These are phyloP conservation scores for Curvularia sp. DNA, from an alignment of 2,329 filamentous ascomycete genomes.

Conservation along the genomic window DNA sequence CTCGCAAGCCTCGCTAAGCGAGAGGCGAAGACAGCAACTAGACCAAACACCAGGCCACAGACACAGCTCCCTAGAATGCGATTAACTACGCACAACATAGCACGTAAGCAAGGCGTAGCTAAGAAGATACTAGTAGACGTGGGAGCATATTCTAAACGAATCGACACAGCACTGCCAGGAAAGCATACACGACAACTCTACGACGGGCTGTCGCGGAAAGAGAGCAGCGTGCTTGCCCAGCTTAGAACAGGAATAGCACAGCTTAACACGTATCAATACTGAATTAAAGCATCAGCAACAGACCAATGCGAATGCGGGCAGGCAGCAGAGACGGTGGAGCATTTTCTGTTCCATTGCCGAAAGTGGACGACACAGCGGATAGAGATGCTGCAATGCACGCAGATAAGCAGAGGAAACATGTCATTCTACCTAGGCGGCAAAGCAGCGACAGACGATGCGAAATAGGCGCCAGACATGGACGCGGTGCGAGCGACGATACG, in stretches of 20 bases:
- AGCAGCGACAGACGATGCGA: constrained; percentile 13
- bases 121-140: constrained; percentile 16
- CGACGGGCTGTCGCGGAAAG: constrained; percentile 14
- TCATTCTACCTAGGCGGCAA: constrained; percentile 17
- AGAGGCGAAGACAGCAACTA: constrained; percentile 14
- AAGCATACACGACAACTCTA: constrained; percentile 18
- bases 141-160: constrained; percentile 14
- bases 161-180: constrained; percentile 18
- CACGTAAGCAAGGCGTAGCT: constrained; percentile 15
- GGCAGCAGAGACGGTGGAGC: too few species aligned
- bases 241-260: constrained; percentile 19
- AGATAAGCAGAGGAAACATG: constrained; percentile 16
- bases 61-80: constrained; percentile 16
- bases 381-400: constrained; percentile 14
- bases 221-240: constrained; percentile 16
- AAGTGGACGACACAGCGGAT: constrained; percentile 10
- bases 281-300: constrained; percentile 13
- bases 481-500: too few species aligned
- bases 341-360: constrained; percentile 15
- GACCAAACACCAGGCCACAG: constrained; percentile 9
- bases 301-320: constrained; percentile 18
- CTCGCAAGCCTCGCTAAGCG: constrained; percentile 15
- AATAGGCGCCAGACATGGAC: constrained; percentile 14
- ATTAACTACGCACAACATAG: constrained; percentile 16
- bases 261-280: constrained; percentile 17